A percentile compares a stretch with the other conserved stretches of the same genome.
These are phyloP conservation scores for Cladosporium colombiae DNA, from an alignment of 2,329 filamentous ascomycete species.

Conservation along the genomic window DNA sequence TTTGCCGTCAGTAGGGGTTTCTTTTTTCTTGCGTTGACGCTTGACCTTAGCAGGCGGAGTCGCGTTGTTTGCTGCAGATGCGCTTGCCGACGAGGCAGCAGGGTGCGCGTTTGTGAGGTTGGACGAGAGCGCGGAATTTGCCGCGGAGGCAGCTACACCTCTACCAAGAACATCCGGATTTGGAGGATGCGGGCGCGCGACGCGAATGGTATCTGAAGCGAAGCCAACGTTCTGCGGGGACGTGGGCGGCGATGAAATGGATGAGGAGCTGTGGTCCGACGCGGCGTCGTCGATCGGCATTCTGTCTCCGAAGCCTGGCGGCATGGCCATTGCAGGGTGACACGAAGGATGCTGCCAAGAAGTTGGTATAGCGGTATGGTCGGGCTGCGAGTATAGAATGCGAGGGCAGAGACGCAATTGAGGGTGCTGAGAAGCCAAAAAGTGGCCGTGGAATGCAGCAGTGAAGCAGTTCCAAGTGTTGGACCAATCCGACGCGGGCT, in stretches of 20 bases:
- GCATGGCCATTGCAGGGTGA: conserved; percentile 22
- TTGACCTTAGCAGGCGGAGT: conserved; percentile 37
- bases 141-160: conserved; percentile 36
- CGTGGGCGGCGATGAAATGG: conserved; percentile 31
- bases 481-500: conserved; percentile 21
- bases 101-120: conserved; percentile 20
- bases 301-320: conserved; percentile 23
- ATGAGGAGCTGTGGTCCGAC: conserved; percentile 26
- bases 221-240: conserved; percentile 28
- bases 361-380: conserved; percentile 19
- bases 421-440: neutral
- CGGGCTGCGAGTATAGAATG: neutral
- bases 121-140: conserved; percentile 30
- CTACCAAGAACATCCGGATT: conserved; percentile 32
- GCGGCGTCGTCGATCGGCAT: conserved; percentile 28
- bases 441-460: conserved; percentile 9
- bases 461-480: neutral
- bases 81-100: conserved; percentile 14
- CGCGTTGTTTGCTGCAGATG: conserved; percentile 25
- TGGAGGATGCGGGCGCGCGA: conserved; percentile 25
- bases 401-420: neutral
- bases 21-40: conserved; percentile 44
- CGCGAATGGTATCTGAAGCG: conserved; percentile 30
- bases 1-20: conserved; percentile 39
- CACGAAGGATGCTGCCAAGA: conserved; percentile 21